Conservation (phyloP, 495 filamentous ascomycete genomes). For the Aspergillus campestris region DNA sequence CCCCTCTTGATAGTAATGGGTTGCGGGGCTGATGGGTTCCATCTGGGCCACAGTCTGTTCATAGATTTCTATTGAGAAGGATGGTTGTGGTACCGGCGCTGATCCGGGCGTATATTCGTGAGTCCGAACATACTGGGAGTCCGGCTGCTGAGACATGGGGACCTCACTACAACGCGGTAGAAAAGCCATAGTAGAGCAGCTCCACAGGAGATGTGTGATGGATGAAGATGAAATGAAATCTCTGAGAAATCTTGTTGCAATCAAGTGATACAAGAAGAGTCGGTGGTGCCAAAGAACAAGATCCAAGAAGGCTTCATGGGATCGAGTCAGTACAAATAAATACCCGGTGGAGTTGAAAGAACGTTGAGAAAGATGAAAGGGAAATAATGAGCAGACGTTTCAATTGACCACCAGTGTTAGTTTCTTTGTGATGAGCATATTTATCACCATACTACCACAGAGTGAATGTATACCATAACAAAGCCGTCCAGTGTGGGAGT, state of each 20-base stretch:
- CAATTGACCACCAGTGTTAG: too few relatives aligned
- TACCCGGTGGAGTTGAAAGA: too few relatives aligned
- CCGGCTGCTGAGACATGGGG: constrained; percentile 18
- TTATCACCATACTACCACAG: too few relatives aligned
- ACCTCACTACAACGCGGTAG: constrained; percentile 6
- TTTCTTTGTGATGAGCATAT: too few relatives aligned
- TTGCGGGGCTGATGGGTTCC: constrained; percentile 12
- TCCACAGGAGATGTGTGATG: neutral
- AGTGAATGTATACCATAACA: too few relatives aligned
- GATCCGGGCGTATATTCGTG: constrained; percentile 22
- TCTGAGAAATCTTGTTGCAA: neutral
- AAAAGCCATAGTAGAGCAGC: constrained; percentile 7
- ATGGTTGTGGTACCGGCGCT: constrained; percentile 2
- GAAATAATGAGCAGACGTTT: too few relatives aligned
- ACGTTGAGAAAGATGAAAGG: too few relatives aligned
- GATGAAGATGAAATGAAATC: neutral
- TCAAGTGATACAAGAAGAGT: too few relatives aligned
- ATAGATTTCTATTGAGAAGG: constrained; percentile 1
- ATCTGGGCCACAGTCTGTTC: neutral
- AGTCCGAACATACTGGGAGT: constrained; percentile 25
- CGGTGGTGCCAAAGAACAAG: too few relatives aligned
- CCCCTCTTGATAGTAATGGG: constrained; percentile 33
- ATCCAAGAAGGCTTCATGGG: too few relatives aligned
- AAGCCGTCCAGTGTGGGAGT: too few relatives aligned
- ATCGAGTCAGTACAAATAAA: too few relatives aligned